Evolutionary conservation across 2,329 filamentous ascomycete species (phyloP), one percentile per base, ranked within the genome.

Genomic region (Endoconidiophora laricicola): DNA sequence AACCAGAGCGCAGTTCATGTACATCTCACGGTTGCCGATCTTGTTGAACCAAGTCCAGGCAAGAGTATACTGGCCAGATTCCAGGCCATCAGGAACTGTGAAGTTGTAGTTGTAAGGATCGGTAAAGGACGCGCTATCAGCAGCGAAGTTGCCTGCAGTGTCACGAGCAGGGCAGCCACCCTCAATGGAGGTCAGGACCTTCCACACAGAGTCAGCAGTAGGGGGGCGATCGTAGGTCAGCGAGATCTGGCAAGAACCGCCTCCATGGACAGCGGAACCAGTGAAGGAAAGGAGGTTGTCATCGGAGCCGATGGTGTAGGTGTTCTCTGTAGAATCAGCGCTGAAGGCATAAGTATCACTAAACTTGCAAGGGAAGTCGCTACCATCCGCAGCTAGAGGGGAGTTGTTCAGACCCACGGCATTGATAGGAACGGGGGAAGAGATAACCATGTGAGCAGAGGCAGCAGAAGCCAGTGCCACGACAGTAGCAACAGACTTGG

Each of bases 21-120:
- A 95, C 73, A 94, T 86, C 62, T 96, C 91, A 1, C 88, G 81
- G 68, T 94, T 94, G 2, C 91, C 91, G 7, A 94, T 60, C 53
- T 82, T 83, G 70, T 96, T 96, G 65, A 94, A 78, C 91, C 91
- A 96, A 0, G 86, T 86, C 87, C 88, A 96, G 0, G 86, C 86
- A 4, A 96, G 70, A 0, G 80, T 84, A 23, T 83, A 88, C 39
- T 87, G 74, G 3, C 90, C 91, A 1, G 79, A 68, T 6, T 80
- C 76, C 44, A 95, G 72, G 20, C 79, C 75, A 0, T 71, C 62
- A 0, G 88, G 90, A 4, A 95, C 77, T 0, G 66, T 74, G 66
- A 81, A 94, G 26, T 76, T 66, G 64, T 84, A 91, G 0, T 65
- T 69, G 59, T 72, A 72, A 0, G 78, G 72, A 37, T 72, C 67